Base-by-base conservation (phyloP, 176 grass and related monocot genomes). In the Ananas comosus region DNA sequence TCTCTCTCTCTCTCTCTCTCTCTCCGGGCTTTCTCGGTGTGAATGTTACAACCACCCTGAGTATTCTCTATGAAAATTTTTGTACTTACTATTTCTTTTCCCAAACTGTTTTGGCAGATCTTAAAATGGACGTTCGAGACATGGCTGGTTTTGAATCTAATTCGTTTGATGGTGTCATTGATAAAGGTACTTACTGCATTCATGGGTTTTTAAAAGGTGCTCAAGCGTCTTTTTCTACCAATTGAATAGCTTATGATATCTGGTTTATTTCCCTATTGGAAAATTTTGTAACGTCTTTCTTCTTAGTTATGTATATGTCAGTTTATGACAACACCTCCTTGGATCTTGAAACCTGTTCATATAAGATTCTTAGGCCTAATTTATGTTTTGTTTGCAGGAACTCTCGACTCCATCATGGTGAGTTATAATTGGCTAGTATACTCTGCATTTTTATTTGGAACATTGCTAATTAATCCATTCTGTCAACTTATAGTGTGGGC, bases 401-500 rank as follows among this genome's bases (percentile, higher is more conserved):
- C 89, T 12, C 84, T 97, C 64, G 93, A 97, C 81, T 97, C 93
- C 50, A 79, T 97, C 63, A 92, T 97, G 89, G 89, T 97, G 77
- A 97, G 93, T 83, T 57, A 5, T 24, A 71, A 49, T 80, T 80
- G 81, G 53, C 79, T 56, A 69, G 29, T 19, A 64, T 78, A 50
- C 29, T 75, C 22, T 12, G 58, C 19, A 4, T 59, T 51, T 22
- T 52, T 77, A 48, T 49, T 42, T 42, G 4, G 0, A 42, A 49
- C 14, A 23, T 49, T 10, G 27, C 22, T 48, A 29, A 51, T 68
- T 24, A 11, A 17, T 57, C 27, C 51, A n/a, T 28, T 61, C 50
- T 66, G 19, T 80, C 77, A 51, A 42, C 75, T 87, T 89, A 74
- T 75, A 92, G 93, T 97, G 93, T 50, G 93, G 93, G 53, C 74